Evolutionary conservation across 352 stramenopile species (phyloP).

Genomic region (Thraustotheca clavata): DNA sequence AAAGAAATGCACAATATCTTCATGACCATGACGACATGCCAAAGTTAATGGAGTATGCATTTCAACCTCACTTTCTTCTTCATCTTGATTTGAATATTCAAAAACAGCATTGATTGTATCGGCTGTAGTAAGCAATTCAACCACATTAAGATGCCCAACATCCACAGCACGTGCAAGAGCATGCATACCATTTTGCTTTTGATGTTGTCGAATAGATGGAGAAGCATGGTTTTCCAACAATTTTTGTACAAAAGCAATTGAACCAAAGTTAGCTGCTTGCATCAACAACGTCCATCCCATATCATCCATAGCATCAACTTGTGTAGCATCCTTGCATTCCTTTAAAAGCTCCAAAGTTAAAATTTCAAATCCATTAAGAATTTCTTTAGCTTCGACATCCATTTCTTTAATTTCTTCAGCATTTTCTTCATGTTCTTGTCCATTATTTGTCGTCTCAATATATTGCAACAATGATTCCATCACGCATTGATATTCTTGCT

Average conservation of each 20-base stretch:
- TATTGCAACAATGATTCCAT: constrained; percentile 6
- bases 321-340: constrained; percentile 25
- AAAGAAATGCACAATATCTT: constrained; percentile 41
- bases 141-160: not conserved
- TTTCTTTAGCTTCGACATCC: constrained; percentile 51
- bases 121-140: not conserved
- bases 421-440: constrained; percentile 36
- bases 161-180: constrained; percentile 13
- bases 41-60: constrained; percentile 72
- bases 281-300: constrained; percentile 81
- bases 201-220: not conserved
- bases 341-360: constrained; percentile 40
- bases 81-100: constrained; percentile 23
- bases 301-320: constrained; percentile 42
- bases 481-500: constrained; percentile 55
- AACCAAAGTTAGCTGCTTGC: constrained; percentile 67
- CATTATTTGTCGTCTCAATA: constrained; percentile 54
- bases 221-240: constrained; percentile 29
- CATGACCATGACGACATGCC: constrained; percentile 61
- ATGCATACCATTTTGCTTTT: not conserved
- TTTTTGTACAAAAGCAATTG: constrained; percentile 28
- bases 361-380: constrained; percentile 56
- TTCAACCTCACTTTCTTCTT: constrained; percentile 35
- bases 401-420: constrained; percentile 42
- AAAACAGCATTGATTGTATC: constrained; percentile 7